A percentile compares a stretch with the other conserved stretches of the same genome.
Evolutionary conservation across 163 green algal genomes (phyloP).

Genomic region (Smithsoniella earleae): DNA sequence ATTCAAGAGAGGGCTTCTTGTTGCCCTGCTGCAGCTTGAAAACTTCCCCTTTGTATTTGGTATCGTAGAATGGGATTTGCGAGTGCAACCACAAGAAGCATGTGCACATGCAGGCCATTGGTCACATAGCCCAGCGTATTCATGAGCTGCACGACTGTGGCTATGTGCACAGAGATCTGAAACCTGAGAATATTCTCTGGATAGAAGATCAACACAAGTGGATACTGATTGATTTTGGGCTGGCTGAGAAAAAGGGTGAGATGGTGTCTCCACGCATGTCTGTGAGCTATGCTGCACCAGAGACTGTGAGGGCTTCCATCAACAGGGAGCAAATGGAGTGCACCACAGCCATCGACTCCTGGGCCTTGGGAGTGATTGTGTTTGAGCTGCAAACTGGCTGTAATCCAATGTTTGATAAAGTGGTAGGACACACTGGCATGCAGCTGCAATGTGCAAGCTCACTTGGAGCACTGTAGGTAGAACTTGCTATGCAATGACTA

Average conservation of each 20-base stretch:
- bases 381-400: background rate
- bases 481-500: too few species aligned
- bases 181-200: background rate
- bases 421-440: too few species aligned
- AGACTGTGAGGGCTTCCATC: background rate
- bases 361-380: background rate
- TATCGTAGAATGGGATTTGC: too few species aligned
- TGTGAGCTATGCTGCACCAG: background rate
- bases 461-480: too few species aligned
- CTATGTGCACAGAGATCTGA: conserved; percentile 1
- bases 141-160: background rate
- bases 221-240: background rate
- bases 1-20: too few species aligned
- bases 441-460: too few species aligned
- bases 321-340: background rate
- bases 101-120: background rate
- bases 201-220: background rate
- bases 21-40: too few species aligned
- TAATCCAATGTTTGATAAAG: too few species aligned
- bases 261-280: background rate
- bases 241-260: background rate
- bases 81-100: too few species aligned
- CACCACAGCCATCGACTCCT: background rate
- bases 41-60: too few species aligned
- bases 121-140: background rate